phyloP scores from a whole-genome alignment of 1,284 basidiomycete genomes.

The Cutaneotrichosporon sp. region DNA sequence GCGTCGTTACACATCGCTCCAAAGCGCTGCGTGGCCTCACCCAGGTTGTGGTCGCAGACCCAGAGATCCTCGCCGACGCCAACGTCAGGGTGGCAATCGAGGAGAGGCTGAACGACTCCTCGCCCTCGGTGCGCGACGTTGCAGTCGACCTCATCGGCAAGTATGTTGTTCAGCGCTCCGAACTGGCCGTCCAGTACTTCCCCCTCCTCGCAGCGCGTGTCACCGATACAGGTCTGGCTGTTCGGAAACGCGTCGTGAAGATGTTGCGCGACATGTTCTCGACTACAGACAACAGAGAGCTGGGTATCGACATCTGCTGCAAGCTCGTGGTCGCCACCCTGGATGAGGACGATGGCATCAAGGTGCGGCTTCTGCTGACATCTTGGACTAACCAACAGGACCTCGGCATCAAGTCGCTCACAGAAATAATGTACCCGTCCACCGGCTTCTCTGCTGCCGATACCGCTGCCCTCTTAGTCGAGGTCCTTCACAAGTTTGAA shows the following conservation, averaged over 20 bases:
- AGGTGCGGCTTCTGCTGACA: conserved; percentile 52
- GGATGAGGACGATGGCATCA: conserved; percentile 91
- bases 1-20: conserved; percentile 81
- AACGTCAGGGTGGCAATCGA: conserved; percentile 79
- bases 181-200: conserved; percentile 82
- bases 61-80: conserved; percentile 63
- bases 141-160: conserved; percentile 94
- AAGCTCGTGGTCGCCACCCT: conserved; percentile 73
- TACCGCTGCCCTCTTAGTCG: conserved; percentile 78
- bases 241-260: conserved; percentile 93
- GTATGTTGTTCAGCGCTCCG: conserved; percentile 84
- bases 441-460: conserved; percentile 19
- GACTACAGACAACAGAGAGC: conserved; percentile 61
- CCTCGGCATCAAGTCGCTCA: conserved; percentile 80
- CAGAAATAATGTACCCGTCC: conserved; percentile 78
- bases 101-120: conserved; percentile 82
- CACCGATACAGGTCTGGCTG: conserved; percentile 86
- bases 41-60: conserved; percentile 80
- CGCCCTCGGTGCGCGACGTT: conserved; percentile 90
- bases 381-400: conserved; percentile 57
- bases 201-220: conserved; percentile 81
- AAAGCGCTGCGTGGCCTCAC: conserved; percentile 86
- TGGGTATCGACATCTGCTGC: conserved; percentile 76
- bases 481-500: conserved; percentile 75
- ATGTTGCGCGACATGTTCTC: conserved; percentile 80